phyloP scores from a whole-genome alignment of 352 stramenopile species.

The Phytophthora macrochlamydospora region DNA sequence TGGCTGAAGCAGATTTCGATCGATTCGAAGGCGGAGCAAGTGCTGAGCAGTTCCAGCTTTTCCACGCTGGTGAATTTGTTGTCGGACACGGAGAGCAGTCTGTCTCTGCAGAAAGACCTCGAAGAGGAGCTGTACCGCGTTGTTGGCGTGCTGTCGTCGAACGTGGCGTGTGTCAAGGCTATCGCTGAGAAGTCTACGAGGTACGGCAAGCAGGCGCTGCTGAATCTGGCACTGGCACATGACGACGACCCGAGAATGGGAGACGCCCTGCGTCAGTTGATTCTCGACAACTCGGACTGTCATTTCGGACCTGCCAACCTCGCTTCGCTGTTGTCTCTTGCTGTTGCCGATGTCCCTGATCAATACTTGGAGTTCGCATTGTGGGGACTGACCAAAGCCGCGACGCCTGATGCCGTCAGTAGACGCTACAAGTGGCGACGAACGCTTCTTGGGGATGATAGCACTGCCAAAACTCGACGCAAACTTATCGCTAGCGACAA shows the following conservation, averaged over 20 bases:
- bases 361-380: slow-evolving; percentile 72
- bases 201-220: slow-evolving; percentile 73
- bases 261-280: slow-evolving; percentile 49
- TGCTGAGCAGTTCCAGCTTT: slow-evolving; percentile 70
- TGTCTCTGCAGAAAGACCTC: slow-evolving; percentile 44
- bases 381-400: slow-evolving; percentile 63
- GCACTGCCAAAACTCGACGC: slow-evolving; percentile 45
- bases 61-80: slow-evolving; percentile 65
- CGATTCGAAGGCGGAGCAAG: slow-evolving; percentile 27
- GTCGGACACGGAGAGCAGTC: slow-evolving; percentile 29
- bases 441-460: slow-evolving; percentile 67
- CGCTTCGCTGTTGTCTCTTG: slow-evolving; percentile 65
- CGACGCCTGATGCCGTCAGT: slow-evolving; percentile 39
- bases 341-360: slow-evolving; percentile 58
- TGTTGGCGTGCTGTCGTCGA: slow-evolving; percentile 54
- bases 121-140: slow-evolving; percentile 56
- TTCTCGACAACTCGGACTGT: slow-evolving; percentile 41
- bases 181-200: slow-evolving; percentile 67
- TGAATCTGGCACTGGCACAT: slow-evolving; percentile 60
- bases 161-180: slow-evolving; percentile 53
- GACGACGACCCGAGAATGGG: slow-evolving; percentile 64
- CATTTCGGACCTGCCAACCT: slow-evolving; percentile 73
- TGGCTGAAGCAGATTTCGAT: slow-evolving; percentile 55
- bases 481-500: slow-evolving; percentile 59
- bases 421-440: slow-evolving; percentile 60